Evolutionary conservation across 2,329 filamentous ascomycete genomes (phyloP).

Genomic region (Fusarium bulbicola): DNA sequence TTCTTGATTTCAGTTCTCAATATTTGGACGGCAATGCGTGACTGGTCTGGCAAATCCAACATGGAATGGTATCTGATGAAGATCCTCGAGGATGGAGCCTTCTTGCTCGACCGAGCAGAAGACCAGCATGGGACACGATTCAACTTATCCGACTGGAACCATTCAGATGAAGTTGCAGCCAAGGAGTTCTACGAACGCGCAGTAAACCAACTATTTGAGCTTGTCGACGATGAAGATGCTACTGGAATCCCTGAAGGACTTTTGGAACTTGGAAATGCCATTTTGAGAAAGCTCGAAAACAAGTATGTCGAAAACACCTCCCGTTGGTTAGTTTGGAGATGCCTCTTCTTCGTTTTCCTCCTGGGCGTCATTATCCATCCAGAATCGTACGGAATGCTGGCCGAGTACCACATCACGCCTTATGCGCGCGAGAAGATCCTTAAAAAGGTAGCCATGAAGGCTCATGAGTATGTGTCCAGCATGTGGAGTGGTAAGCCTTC

Average conservation of each 20-base stretch:
- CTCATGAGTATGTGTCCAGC: slow-evolving; percentile 81
- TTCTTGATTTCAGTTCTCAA: slow-evolving; percentile 87
- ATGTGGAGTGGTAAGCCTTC: slow-evolving; percentile 75
- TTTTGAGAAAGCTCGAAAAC: slow-evolving; percentile 78
- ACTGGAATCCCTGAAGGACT: slow-evolving; percentile 89
- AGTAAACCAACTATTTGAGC: slow-evolving; percentile 81
- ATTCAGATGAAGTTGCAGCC: slow-evolving; percentile 81
- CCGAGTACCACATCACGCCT: slow-evolving; percentile 91
- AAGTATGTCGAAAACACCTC: slow-evolving; percentile 79
- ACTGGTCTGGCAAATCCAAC: slow-evolving; percentile 89
- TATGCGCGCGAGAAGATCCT: slow-evolving; percentile 86
- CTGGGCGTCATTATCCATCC: slow-evolving; percentile 86
- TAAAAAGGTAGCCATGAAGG: slow-evolving; percentile 81
- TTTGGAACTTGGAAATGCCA: slow-evolving; percentile 84
- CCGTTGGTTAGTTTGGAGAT: slow-evolving; percentile 87
- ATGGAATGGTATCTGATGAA: slow-evolving; percentile 97
- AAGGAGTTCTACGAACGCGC: slow-evolving; percentile 90
- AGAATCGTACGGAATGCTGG: slow-evolving; percentile 81
- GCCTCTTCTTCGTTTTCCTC: slow-evolving; percentile 90
- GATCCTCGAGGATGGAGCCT: slow-evolving; percentile 90
- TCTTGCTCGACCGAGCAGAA: slow-evolving; percentile 86
- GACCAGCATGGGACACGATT: slow-evolving; percentile 77
- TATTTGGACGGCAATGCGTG: slow-evolving; percentile 84
- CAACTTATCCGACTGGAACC: slow-evolving; percentile 76
- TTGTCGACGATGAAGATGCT: slow-evolving; percentile 84